phyloP scores from a whole-genome alignment of 179 eudicot genomes.

The Corrigiola litoralis region DNA sequence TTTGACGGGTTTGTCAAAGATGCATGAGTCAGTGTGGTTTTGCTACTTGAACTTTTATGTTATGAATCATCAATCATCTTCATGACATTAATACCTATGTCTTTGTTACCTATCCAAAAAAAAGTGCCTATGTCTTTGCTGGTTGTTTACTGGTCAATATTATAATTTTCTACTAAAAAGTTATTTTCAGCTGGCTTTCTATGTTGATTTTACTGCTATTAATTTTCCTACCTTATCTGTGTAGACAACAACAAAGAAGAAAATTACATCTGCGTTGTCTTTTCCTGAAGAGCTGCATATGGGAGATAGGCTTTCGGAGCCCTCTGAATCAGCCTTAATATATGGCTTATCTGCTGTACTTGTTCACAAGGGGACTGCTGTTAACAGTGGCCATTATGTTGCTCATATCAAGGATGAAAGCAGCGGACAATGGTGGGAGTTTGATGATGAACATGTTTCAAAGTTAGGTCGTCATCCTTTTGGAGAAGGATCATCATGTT shows the following conservation, averaged over 20 bases:
- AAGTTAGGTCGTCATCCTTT: constrained; percentile 82
- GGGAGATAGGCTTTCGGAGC: constrained; percentile 61
- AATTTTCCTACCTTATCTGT: constrained; percentile 18
- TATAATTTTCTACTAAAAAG: background rate
- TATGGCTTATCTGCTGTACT: constrained; percentile 90
- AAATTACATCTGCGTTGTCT: constrained; percentile 81
- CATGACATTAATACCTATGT: background rate
- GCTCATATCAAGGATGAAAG: constrained; percentile 88
- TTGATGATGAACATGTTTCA: constrained; percentile 94
- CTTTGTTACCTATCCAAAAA: too few species aligned
- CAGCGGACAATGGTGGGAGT: constrained; percentile 95
- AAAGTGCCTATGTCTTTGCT: too few species aligned
- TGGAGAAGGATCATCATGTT: constrained; percentile 57
- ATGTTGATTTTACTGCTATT: background rate
- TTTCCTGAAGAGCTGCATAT: constrained; percentile 86
- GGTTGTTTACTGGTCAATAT: too few species aligned
- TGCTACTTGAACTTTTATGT: too few species aligned
- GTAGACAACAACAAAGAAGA: constrained; percentile 91
- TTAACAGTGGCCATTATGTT: constrained; percentile 91
- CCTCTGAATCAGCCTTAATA: constrained; percentile 42
- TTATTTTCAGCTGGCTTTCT: constrained; percentile 3
- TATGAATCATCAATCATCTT: too few species aligned
- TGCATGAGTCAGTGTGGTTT: too few species aligned
- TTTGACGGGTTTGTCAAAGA: too few species aligned
- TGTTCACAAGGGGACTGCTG: constrained; percentile 97